Evolutionary conservation across 1,139 yeast species (phyloP).

Genomic region (Torulaspora globosa): DNA sequence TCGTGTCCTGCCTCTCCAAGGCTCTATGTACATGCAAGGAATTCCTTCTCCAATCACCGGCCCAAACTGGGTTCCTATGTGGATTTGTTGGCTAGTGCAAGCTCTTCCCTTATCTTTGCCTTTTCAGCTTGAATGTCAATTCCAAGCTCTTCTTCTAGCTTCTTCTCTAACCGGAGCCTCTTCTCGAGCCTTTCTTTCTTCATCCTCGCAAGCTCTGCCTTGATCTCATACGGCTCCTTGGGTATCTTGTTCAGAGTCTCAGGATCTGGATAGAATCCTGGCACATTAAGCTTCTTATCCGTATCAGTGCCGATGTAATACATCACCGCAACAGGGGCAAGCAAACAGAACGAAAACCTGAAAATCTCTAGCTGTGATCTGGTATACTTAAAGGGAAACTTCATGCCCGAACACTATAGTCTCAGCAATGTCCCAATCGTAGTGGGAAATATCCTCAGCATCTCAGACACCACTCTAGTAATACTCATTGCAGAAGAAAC

Average conservation of each 20-base stretch:
- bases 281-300: slow-evolving; percentile 80
- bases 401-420: slow-evolving; percentile 5
- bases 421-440: neutral
- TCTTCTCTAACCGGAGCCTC: slow-evolving; percentile 68
- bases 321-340: slow-evolving; percentile 87
- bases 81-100: slow-evolving; percentile 13
- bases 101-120: slow-evolving; percentile 33
- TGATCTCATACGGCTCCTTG: slow-evolving; percentile 86
- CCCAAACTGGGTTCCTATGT: neutral
- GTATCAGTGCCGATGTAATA: slow-evolving; percentile 88
- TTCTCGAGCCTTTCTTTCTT: slow-evolving; percentile 69
- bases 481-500: too few species aligned
- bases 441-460: too few species aligned
- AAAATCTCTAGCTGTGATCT: slow-evolving; percentile 67
- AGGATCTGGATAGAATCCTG: slow-evolving; percentile 98
- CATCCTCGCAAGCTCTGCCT: slow-evolving; percentile 86
- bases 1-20: neutral
- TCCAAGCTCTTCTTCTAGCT: slow-evolving; percentile 64
- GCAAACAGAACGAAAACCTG: slow-evolving; percentile 76
- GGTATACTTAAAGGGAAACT: slow-evolving; percentile 35
- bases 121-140: slow-evolving; percentile 45
- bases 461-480: too few species aligned
- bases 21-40: slow-evolving; percentile 6
- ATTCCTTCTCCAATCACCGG: neutral
- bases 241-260: slow-evolving; percentile 86